Percentiles rank a stretch among this genome's conserved stretches.
phyloP scores from a whole-genome alignment of 2,329 filamentous ascomycete species.

The Ophiosphaerella korrae region DNA sequence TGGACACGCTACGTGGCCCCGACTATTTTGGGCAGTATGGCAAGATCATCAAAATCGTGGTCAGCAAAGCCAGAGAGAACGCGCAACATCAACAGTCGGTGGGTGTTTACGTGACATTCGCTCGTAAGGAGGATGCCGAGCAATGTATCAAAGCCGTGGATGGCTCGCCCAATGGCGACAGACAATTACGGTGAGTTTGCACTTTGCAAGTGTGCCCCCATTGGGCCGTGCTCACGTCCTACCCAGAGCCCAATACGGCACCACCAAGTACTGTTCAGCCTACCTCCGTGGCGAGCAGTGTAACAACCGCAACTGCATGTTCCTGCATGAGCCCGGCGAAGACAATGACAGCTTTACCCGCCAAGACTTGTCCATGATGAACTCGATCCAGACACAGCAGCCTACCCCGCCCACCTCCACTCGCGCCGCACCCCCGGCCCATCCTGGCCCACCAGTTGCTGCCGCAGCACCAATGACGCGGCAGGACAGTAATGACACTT shows the following conservation, averaged over 20 bases:
- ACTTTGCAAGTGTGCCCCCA: neutral
- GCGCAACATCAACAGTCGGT: conserved; percentile 77
- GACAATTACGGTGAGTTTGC: conserved; percentile 70
- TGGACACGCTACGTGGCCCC: conserved; percentile 85
- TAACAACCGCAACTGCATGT: conserved; percentile 96
- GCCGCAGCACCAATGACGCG: conserved; percentile 69
- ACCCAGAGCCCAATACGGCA: conserved; percentile 73
- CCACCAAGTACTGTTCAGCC: conserved; percentile 97
- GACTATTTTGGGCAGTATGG: conserved; percentile 99
- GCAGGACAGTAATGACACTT: conserved; percentile 78
- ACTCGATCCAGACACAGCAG: conserved; percentile 80
- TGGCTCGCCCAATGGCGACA: conserved; percentile 87
- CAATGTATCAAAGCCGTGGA: conserved; percentile 91
- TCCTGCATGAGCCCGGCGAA: conserved; percentile 96
- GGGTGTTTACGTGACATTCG: conserved; percentile 98
- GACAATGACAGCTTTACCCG: conserved; percentile 96
- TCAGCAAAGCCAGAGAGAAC: conserved; percentile 89
- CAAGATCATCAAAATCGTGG: conserved; percentile 97
- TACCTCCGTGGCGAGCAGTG: conserved; percentile 94
- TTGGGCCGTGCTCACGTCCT: conserved; percentile 21
- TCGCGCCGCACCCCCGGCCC: conserved; percentile 57
- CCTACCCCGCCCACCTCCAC: conserved; percentile 63
- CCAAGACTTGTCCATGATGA: conserved; percentile 93
- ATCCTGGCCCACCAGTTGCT: conserved; percentile 57
- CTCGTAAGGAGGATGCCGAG: conserved; percentile 86